These are phyloP conservation scores for Triticum turgidum DNA, from an alignment of 176 grass and related monocot genomes.

Conservation along the genomic window DNA sequence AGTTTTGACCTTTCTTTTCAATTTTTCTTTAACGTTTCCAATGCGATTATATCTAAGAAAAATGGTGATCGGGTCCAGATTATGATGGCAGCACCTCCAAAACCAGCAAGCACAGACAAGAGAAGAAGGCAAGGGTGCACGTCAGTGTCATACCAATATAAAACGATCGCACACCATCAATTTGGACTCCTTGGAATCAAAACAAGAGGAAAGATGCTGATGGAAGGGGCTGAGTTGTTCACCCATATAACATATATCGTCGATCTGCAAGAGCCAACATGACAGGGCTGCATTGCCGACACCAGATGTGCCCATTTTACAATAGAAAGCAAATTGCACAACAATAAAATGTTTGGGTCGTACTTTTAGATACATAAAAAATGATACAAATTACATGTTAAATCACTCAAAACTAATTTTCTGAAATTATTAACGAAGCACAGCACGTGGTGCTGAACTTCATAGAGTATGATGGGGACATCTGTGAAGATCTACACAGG, in stretches of 20 bases:
- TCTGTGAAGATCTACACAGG: neutral
- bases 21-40: neutral
- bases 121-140: neutral
- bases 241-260: neutral
- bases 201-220: conserved; percentile 26
- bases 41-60: neutral
- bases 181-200: conserved; percentile 36
- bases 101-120: conserved; percentile 6
- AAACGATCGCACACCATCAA: neutral
- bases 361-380: neutral
- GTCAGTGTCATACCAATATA: conserved; percentile 1
- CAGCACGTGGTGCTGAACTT: neutral
- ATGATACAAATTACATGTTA: neutral
- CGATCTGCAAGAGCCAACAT: neutral
- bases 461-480: neutral
- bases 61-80: neutral
- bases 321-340: neutral
- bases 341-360: neutral
- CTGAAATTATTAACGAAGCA: neutral
- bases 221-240: neutral
- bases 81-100: conserved; percentile 5
- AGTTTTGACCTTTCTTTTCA: neutral
- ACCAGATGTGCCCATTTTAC: neutral
- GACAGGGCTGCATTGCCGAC: neutral
- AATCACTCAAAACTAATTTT: neutral